Base-by-base conservation (phyloP, 305 asterid species). In the Fraxinus nigra region DNA sequence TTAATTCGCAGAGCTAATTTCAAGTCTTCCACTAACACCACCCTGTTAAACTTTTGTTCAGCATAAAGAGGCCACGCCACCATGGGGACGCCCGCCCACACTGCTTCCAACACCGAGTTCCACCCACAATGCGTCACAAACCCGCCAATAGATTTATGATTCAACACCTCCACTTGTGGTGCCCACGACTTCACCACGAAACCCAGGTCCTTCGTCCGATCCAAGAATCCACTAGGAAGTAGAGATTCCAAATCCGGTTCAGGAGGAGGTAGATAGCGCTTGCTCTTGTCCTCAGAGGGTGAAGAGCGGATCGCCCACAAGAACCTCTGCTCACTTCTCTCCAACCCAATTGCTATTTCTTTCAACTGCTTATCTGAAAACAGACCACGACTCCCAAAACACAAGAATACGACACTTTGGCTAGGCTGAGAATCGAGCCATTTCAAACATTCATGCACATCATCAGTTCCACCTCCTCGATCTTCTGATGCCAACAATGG, bases 21-120 rank as follows among this genome's bases (percentile, higher is more conserved):
- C 90, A 90, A 73, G 11, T 87, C 92, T 83, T 89, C 95, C 85
- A 88, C 91, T 75, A 91, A 34, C 37, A 86, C 75, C 20, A 46
- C 81, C 88, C 89, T 86, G 33, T 93, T 93, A 0, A 87, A 4
- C 82, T 80, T 84, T 78, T 93, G 97, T 89, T 90, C 97, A 13
- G 95, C 97, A 79, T 92, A 89, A 7, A 92, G 76, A 0, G 97
- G 97, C 97, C 97, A 93, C 9, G 93, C 91, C 82, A 90, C 91
- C 96, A 93, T 89, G 8, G 96, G 90, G 74, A 93, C 95, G 0
- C 88, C 95, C 0, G 88, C 89, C 2, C 82, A 59, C 32, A 90
- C 80, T 24, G 93, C 96, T 61, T 93, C 97, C 81, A 93, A 79
- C 40, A 87, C 82, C 48, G 96, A 93, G 84, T 93, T 93, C 96